phyloP scores from a whole-genome alignment of 2,329 filamentous ascomycete genomes.

The Tolypocladium guangdongense region DNA sequence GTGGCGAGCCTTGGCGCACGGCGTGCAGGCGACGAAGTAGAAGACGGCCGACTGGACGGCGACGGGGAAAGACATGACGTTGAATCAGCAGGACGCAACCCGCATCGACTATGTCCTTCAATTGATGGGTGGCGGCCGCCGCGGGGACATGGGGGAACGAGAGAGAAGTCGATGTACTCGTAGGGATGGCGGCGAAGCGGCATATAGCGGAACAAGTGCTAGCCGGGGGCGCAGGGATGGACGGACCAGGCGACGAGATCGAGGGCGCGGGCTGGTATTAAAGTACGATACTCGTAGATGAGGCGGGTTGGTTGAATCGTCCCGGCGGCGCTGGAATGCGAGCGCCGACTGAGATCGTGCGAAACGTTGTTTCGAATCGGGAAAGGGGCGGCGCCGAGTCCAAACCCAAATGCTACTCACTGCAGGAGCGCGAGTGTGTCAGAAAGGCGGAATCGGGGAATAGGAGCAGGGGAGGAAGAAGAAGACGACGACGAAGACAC shows the following conservation, averaged over 20 bases:
- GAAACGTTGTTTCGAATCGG: not conserved
- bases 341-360: not conserved
- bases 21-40: conserved; percentile 67
- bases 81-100: conserved; percentile 1
- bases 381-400: not conserved
- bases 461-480: not conserved
- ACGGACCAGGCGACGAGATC: not conserved
- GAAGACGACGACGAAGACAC: not conserved
- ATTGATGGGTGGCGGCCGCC: conserved; percentile 2
- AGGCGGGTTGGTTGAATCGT: no score
- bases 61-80: conserved; percentile 36
- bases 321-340: not conserved
- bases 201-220: no score
- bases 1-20: conserved; percentile 62
- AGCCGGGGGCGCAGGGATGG: not conserved
- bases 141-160: conserved; percentile 6
- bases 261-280: not conserved
- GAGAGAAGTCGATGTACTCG: not conserved
- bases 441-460: not conserved
- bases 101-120: conserved; percentile 4
- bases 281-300: no score
- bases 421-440: not conserved
- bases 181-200: not conserved
- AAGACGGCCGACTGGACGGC: conserved; percentile 68
- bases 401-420: not conserved